Conservation (phyloP, 2,329 filamentous ascomycete genomes). For the Phyllosticta paracitricarpa region DNA sequence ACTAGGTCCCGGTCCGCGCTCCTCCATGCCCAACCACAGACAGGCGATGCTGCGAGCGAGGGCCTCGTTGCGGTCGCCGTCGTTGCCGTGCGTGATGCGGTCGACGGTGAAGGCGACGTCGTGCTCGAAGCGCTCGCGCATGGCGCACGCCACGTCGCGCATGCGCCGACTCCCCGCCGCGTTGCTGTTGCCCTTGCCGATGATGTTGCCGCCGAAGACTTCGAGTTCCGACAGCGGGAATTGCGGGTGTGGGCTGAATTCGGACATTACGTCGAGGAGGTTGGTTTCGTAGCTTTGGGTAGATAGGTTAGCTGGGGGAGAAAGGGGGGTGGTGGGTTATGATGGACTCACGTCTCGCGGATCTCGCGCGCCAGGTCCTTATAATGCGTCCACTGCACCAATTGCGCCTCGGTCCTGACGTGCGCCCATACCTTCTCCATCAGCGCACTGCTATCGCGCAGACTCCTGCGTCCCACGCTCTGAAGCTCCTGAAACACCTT, state of each 20-base stretch:
- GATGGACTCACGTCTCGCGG: conserved; percentile 33
- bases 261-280: conserved; percentile 39
- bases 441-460: conserved; percentile 15
- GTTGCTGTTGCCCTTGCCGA: conserved; percentile 39
- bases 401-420: conserved; percentile 29
- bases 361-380: conserved; percentile 33
- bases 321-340: neutral
- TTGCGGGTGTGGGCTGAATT: conserved; percentile 19
- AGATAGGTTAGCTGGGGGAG: neutral
- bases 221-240: conserved; percentile 24
- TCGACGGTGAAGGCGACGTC: conserved; percentile 33
- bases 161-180: conserved; percentile 24
- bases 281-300: conserved; percentile 45
- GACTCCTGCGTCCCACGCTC: conserved; percentile 11
- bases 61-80: conserved; percentile 28
- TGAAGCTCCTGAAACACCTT: conserved; percentile 42
- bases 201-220: conserved; percentile 48
- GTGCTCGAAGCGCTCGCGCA: conserved; percentile 31
- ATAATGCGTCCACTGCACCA: conserved; percentile 31
- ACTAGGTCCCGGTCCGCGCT: conserved; percentile 16
- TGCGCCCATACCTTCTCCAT: conserved; percentile 30
- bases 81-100: conserved; percentile 34
- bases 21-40: conserved; percentile 32
- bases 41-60: conserved; percentile 43
- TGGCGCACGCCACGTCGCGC: conserved; percentile 22